A percentile compares a stretch with the other conserved stretches of the same genome.
Evolutionary conservation across 2,329 filamentous ascomycete species (phyloP).

Genomic region (Madurella fahalii): DNA sequence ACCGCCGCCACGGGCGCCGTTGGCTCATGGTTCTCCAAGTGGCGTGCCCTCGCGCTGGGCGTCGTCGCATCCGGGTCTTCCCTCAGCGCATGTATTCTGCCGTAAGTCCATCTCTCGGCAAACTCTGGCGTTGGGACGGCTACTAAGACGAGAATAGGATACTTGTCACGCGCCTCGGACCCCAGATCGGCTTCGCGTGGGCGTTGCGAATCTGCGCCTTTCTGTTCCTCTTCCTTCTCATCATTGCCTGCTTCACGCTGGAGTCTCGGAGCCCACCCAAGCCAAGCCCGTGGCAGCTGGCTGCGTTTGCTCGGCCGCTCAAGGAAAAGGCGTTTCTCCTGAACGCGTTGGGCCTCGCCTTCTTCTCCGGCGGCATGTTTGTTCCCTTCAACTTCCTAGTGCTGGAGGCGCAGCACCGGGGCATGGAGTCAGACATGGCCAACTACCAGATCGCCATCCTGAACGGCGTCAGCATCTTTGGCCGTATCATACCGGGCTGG

Average conservation of each 20-base stretch:
- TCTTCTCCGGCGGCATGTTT: conserved; percentile 36
- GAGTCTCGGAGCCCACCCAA: too few relatives aligned
- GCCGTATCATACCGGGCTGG: conserved; percentile 27
- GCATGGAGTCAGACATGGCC: conserved; percentile 28
- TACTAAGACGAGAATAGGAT: conserved; percentile 37
- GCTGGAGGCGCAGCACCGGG: conserved; percentile 30
- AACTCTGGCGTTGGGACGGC: conserved; percentile 30
- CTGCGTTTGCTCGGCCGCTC: not conserved
- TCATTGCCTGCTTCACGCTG: not conserved
- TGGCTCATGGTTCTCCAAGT: not conserved
- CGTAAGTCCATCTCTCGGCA: conserved; percentile 25
- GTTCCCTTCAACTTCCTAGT: conserved; percentile 36
- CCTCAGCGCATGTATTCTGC: conserved; percentile 21
- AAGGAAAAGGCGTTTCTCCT: not conserved
- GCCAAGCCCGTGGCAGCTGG: too few relatives aligned
- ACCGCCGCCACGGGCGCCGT: conserved; percentile 26
- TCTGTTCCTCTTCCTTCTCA: conserved; percentile 33
- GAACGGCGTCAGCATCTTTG: conserved; percentile 38
- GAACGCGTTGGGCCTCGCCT: not conserved
- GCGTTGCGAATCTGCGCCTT: conserved; percentile 38
- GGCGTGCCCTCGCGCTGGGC: too few relatives aligned
- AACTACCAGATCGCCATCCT: conserved; percentile 38
- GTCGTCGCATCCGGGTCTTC: conserved; percentile 25
- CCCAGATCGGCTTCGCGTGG: conserved; percentile 37
- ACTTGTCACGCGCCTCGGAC: conserved; percentile 35